Evolutionary conservation across 2,329 filamentous ascomycete genomes (phyloP).

Genomic region (Trichophyton benhamiae): DNA sequence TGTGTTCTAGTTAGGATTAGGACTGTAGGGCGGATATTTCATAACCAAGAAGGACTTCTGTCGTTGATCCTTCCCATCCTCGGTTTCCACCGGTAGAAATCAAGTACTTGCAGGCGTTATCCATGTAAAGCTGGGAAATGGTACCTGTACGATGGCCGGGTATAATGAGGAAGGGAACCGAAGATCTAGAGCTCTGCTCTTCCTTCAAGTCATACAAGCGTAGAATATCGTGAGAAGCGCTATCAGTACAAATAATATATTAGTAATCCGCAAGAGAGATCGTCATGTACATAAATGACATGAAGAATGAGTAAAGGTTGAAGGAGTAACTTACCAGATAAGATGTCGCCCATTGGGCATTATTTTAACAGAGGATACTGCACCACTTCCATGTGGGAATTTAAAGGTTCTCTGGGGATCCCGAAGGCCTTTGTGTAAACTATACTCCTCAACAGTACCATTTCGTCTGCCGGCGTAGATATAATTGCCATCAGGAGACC

Average conservation of each 20-base stretch:
- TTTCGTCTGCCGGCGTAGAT: slow-evolving; percentile 89
- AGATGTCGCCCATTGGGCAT: slow-evolving; percentile 92
- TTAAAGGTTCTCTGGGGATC: slow-evolving; percentile 67
- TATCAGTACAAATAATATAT: slow-evolving; percentile 24
- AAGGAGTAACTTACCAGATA: slow-evolving; percentile 51
- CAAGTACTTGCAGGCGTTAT: slow-evolving; percentile 82
- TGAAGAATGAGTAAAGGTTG: too few relatives aligned
- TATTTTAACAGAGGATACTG: slow-evolving; percentile 73
- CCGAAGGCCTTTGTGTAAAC: slow-evolving; percentile 65
- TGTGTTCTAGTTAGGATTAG: background rate
- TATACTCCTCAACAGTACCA: slow-evolving; percentile 87
- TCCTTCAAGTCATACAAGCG: slow-evolving; percentile 78
- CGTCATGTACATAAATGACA: too few relatives aligned
- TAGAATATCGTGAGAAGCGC: slow-evolving; percentile 85
- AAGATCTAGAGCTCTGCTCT: slow-evolving; percentile 53
- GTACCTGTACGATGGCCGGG: slow-evolving; percentile 82
- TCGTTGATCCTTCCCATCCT: slow-evolving; percentile 85
- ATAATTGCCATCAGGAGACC: slow-evolving; percentile 89
- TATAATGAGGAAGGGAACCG: slow-evolving; percentile 90
- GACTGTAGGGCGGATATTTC: slow-evolving; percentile 53
- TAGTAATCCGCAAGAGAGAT: background rate
- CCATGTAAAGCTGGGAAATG: slow-evolving; percentile 73
- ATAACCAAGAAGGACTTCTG: slow-evolving; percentile 87
- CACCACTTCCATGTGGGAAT: slow-evolving; percentile 78
- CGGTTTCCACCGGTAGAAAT: slow-evolving; percentile 81